A percentile compares a stretch with the other conserved stretches of the same genome.
Evolutionary conservation across 805 yeast genomes (phyloP).

Genomic region (Ogataea populi-albae): DNA sequence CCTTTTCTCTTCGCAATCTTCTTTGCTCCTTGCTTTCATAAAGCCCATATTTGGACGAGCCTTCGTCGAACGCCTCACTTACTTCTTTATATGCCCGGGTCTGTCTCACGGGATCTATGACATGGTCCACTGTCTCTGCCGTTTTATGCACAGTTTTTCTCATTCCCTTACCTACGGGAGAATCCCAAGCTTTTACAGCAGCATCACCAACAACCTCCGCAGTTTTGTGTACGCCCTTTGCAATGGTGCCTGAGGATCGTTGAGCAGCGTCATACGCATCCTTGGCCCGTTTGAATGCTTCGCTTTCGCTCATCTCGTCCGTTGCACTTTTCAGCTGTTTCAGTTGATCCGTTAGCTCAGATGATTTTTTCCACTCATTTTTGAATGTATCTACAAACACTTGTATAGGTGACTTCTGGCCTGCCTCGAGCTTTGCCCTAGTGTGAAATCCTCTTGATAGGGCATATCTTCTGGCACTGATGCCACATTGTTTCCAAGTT

Average conservation of each 20-base stretch:
- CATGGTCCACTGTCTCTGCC: constrained; percentile 82
- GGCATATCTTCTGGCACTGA: constrained; percentile 2
- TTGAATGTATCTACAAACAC: constrained; percentile 92
- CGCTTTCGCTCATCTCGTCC: constrained; percentile 89
- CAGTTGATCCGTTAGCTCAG: constrained; percentile 86
- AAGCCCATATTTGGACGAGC: constrained; percentile 90
- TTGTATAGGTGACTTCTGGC: constrained; percentile 74
- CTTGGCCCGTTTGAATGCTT: constrained; percentile 87
- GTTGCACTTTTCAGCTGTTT: constrained; percentile 95
- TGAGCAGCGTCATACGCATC: constrained; percentile 90
- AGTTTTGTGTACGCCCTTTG: constrained; percentile 76
- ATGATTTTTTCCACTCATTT: constrained; percentile 85
- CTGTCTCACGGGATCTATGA: constrained; percentile 88
- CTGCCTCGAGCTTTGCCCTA: constrained; percentile 11
- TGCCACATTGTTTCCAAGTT: constrained; percentile 4
- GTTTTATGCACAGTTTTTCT: constrained; percentile 78
- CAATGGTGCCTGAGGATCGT: constrained; percentile 56
- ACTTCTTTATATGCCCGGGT: constrained; percentile 89
- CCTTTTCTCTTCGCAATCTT: constrained; percentile 63
- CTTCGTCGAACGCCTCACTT: constrained; percentile 85
- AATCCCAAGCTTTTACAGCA: constrained; percentile 93
- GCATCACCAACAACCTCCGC: constrained; percentile 92
- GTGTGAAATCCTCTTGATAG: constrained; percentile 19
- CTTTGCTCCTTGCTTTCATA: constrained; percentile 83
- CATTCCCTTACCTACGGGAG: constrained; percentile 87